Base-by-base conservation (phyloP, 2,329 filamentous ascomycete species). In the Fusarium globosum region DNA sequence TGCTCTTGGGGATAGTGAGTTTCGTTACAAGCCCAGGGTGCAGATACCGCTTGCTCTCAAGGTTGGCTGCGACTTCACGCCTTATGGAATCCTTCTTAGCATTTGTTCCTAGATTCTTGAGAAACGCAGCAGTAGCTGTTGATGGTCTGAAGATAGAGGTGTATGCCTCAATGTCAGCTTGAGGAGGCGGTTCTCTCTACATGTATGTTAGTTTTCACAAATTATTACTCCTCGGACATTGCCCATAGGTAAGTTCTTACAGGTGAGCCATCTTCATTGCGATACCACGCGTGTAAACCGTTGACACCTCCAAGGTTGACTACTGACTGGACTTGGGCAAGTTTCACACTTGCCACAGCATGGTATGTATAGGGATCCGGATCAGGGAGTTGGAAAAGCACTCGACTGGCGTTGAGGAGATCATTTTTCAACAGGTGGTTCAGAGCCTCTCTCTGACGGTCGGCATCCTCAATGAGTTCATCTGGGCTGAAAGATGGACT, bases 141-240 rank as follows among this genome's bases (percentile, higher is more conserved):
- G 86, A 82, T 3, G 92, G 86, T 38, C 84, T 84, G 84, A 94
- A 94, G 77, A 95, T 86, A 53, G 88, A 84, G 42, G 89, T 87
- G 83, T 95, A 94, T 23, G 92, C 88, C 48, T 87, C 85, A 64
- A 92, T 87, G 76, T 94, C 93, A 61, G 86, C 74, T 49, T 81
- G 81, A 4, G 88, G 83, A 12, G 90, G 90, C 12, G 87, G 83
- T 4, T 82, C 80, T 77, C 82, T 82, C 80, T 85, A 73, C 26
- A 58, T 41, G 16, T n/a, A 15, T 35, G 69, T 77, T 61, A 75
- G 68, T 58, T 35, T 35, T 52, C 39, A 63, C 48, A 42, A 55
- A 51, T 61, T 46, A 41, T 23, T 52, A 20, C 52, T 30, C 38
- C 52, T 48, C 33, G 20, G 38, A 45, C 23, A 55, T 21, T 48